Percentiles rank a stretch among this genome's conserved stretches.
These are phyloP conservation scores for Linnemannia elongata DNA, from an alignment of 192 early-diverging fungal species.

Conservation along the genomic window DNA sequence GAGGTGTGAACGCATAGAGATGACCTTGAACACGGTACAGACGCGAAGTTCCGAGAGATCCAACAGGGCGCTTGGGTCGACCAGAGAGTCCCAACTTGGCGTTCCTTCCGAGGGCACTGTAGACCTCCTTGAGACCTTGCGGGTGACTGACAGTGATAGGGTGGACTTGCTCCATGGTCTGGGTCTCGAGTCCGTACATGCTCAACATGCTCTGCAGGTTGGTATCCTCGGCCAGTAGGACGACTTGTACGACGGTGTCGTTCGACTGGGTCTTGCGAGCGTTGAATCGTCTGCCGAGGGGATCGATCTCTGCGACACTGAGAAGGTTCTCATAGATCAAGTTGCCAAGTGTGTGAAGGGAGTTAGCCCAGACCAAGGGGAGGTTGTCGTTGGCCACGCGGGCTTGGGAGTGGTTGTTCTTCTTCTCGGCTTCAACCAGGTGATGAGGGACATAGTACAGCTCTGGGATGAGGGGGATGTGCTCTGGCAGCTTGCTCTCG, in stretches of 20 bases:
- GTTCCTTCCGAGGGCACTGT: slow-evolving; percentile 76
- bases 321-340: slow-evolving; percentile 81
- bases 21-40: slow-evolving; percentile 85
- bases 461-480: slow-evolving; percentile 72
- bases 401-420: slow-evolving; percentile 73
- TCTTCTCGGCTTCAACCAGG: slow-evolving; percentile 74
- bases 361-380: slow-evolving; percentile 88
- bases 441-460: slow-evolving; percentile 83
- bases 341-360: slow-evolving; percentile 79
- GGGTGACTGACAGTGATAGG: slow-evolving; percentile 76
- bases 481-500: slow-evolving; percentile 37
- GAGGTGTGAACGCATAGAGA: slow-evolving; percentile 85
- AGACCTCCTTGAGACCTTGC: slow-evolving; percentile 82
- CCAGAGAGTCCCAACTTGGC: slow-evolving; percentile 83
- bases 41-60: slow-evolving; percentile 80
- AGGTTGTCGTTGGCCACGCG: slow-evolving; percentile 86
- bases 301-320: slow-evolving; percentile 82
- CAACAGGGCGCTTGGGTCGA: slow-evolving; percentile 80
- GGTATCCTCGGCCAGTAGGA: slow-evolving; percentile 77
- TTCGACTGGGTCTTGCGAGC: slow-evolving; percentile 58
- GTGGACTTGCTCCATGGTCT: slow-evolving; percentile 73
- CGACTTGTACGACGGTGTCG: slow-evolving; percentile 79
- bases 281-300: slow-evolving; percentile 76
- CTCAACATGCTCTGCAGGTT: slow-evolving; percentile 74
- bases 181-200: slow-evolving; percentile 82